These are phyloP conservation scores for Exophiala xenobiotica DNA, from an alignment of 2,329 filamentous ascomycete genomes.

Conservation along the genomic window DNA sequence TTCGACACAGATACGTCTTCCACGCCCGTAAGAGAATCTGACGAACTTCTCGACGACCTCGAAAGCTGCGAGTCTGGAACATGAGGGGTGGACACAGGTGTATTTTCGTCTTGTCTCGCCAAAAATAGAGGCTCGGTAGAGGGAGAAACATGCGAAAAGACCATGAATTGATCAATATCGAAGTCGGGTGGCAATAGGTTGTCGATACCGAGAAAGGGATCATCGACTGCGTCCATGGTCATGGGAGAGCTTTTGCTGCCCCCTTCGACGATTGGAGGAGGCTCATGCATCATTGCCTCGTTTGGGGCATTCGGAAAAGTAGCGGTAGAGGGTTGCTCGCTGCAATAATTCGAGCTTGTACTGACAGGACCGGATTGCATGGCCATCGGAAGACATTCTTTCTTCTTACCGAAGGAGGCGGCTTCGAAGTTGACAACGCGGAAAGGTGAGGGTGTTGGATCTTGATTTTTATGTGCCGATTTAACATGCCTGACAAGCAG, in stretches of 20 bases:
- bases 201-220: too few species aligned
- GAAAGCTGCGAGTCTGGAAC: not conserved
- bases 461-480: not conserved
- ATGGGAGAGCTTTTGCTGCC: too few species aligned
- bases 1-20: not conserved
- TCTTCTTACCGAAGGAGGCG: not conserved
- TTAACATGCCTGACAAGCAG: not conserved
- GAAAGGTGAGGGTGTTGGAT: not conserved
- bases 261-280: too few species aligned
- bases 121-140: not conserved
- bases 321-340: too few species aligned
- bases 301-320: too few species aligned
- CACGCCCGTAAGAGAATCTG: not conserved
- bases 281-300: too few species aligned
- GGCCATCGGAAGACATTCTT: not conserved
- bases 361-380: too few species aligned
- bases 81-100: not conserved
- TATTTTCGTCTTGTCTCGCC: not conserved
- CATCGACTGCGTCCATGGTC: too few species aligned
- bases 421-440: not conserved
- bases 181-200: too few species aligned
- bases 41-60: not conserved
- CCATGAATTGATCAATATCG: not conserved
- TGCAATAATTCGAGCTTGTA: too few species aligned
- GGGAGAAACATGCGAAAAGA: not conserved